These are phyloP conservation scores for Aspergillus sclerotioniger DNA, from an alignment of 495 filamentous ascomycete genomes.

Conservation along the genomic window DNA sequence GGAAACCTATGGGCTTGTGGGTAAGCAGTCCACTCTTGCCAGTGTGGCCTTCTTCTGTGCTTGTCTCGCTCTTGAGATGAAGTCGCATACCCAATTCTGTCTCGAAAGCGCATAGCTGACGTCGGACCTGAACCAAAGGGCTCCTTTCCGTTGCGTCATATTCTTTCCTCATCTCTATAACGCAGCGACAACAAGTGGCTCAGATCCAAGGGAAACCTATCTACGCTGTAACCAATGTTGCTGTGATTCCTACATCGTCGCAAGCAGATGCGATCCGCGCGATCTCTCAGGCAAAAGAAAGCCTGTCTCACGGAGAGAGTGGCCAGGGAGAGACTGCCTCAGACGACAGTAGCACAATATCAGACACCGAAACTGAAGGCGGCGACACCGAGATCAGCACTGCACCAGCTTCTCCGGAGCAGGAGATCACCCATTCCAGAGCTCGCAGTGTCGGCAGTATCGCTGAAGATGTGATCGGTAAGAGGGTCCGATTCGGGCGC, in stretches of 20 bases:
- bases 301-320: constrained; percentile 28
- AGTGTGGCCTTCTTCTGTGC: background rate
- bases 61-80: background rate
- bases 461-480: constrained; percentile 79
- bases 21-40: constrained; percentile 45
- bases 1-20: constrained; percentile 83
- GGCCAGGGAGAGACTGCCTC: constrained; percentile 29
- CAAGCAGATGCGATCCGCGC: constrained; percentile 68
- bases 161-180: constrained; percentile 82
- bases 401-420: constrained; percentile 29
- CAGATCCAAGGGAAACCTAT: constrained; percentile 76
- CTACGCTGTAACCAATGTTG: constrained; percentile 81
- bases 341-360: constrained; percentile 33
- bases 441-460: constrained; percentile 53
- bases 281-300: constrained; percentile 60
- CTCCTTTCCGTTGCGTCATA: constrained; percentile 68
- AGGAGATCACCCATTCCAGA: constrained; percentile 22
- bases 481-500: constrained; percentile 74
- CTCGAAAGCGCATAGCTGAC: background rate
- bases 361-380: constrained; percentile 37
- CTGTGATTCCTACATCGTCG: constrained; percentile 80
- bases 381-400: constrained; percentile 35
- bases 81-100: background rate
- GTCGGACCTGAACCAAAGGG: constrained; percentile 44
- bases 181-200: constrained; percentile 81